Evolutionary conservation across 306 rosid species (phyloP).

Genomic region (Trifolium repens): DNA sequence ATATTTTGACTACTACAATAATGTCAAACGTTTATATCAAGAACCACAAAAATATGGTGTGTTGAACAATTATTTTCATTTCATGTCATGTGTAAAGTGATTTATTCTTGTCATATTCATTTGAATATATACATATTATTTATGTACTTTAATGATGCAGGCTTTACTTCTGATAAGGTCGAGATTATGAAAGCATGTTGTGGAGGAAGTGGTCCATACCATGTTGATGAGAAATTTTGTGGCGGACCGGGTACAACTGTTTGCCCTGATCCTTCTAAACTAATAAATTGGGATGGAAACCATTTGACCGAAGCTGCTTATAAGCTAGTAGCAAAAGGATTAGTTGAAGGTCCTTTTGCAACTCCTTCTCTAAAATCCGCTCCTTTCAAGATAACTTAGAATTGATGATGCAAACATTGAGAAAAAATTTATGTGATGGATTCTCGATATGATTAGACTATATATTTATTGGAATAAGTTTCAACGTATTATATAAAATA

Average conservation of each 20-base stretch:
- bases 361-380: not conserved
- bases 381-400: not conserved
- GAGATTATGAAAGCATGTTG: conserved; percentile 32
- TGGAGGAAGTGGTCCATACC: not conserved
- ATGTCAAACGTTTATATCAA: too few species aligned
- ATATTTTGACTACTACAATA: too few species aligned
- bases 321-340: not conserved
- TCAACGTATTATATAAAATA: not conserved
- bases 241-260: not conserved
- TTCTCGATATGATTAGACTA: not conserved
- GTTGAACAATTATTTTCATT: too few species aligned
- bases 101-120: too few species aligned
- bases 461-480: too few species aligned
- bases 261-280: not conserved
- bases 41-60: too few species aligned
- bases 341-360: not conserved
- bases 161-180: conserved; percentile 30
- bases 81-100: too few species aligned
- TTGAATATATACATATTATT: not conserved
- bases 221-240: not conserved
- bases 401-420: not conserved
- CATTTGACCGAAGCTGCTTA: not conserved
- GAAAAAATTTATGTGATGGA: not conserved
- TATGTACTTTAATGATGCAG: conserved; percentile 26
- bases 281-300: not conserved